Evolutionary conservation across 805 yeast genomes (phyloP), one percentile per base, ranked within the genome.

Genomic region (Yarrowia porcina): DNA sequence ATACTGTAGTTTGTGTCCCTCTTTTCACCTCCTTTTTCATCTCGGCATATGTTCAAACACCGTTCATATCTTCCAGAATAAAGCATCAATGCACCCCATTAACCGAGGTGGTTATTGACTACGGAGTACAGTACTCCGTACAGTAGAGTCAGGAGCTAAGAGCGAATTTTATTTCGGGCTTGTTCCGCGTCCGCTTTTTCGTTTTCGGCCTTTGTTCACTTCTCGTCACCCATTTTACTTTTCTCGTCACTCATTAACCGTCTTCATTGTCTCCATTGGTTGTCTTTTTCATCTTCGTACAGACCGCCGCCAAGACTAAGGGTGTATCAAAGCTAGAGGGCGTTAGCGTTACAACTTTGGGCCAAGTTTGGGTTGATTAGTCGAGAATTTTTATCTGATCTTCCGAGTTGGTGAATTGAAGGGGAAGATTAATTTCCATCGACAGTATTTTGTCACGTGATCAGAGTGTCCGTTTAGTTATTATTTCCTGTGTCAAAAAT

Each of bases 341-440:
- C 6, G 17, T 5, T 30, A 45, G 27, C 4, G 12, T 45, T 30
- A 12, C 4, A 20, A 28, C 52, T 18, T 45, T 45, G 12, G 28
- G 12, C 27, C 11, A 25, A 7, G 23, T 30, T 45, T 45, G 52
- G 36, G 36, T 18, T 15, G 17, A 8, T 30, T 45, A 18, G 52
- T 30, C 52, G 52, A 45, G 52, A 28, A 11, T 10, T 25, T 42
- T 45, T 45, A 45, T 45, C 52, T 30, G 52, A 45, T 45, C 52
- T 20, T 30, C 25, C n/a, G 23, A n/a, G n/a, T 25, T 18, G 25
- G 28, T 23, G 15, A 12, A 17, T 4, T 10, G 7, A 10, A 13
- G 28, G 10, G 41, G 41, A 6, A 23, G 6, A 25, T 5, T 5
- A 25, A 12, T 17, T 21, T 13, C 15, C 9, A 18, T 10, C 3